Percentiles rank a stretch among this genome's conserved stretches.
These are phyloP conservation scores for Rhizoclosmatium globosum DNA, from an alignment of 192 early-diverging fungal genomes.

Conservation along the genomic window DNA sequence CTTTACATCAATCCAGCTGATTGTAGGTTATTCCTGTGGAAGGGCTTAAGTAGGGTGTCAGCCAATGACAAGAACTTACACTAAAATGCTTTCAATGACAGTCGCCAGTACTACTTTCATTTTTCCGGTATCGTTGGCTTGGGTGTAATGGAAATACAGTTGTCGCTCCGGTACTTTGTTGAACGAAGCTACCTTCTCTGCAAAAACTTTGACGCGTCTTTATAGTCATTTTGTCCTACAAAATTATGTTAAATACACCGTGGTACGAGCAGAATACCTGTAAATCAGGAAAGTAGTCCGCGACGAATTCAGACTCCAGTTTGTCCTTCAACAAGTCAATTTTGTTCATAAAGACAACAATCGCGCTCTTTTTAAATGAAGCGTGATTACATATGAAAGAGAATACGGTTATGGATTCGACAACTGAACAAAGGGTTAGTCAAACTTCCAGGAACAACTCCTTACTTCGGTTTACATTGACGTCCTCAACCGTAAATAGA, in stretches of 20 bases:
- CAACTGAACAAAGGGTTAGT: slow-evolving; percentile 60
- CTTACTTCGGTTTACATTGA: slow-evolving; percentile 18
- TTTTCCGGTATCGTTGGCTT: slow-evolving; percentile 67
- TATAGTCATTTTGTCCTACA: slow-evolving; percentile 52
- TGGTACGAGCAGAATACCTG: slow-evolving; percentile 32
- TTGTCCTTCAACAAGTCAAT: slow-evolving; percentile 89
- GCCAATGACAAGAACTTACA: background rate
- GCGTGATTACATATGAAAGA: slow-evolving; percentile 92
- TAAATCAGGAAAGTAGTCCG: slow-evolving; percentile 90
- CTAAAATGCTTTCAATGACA: slow-evolving; percentile 46
- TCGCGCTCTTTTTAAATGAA: slow-evolving; percentile 91
- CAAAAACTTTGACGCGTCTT: slow-evolving; percentile 53
- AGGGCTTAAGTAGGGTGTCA: no score
- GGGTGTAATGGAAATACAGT: slow-evolving; percentile 67
- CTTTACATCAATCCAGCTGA: slow-evolving; percentile 21
- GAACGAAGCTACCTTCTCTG: slow-evolving; percentile 50
- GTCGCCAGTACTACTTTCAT: slow-evolving; percentile 66
- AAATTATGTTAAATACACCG: background rate
- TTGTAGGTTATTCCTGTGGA: slow-evolving; percentile 18
- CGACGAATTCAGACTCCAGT: slow-evolving; percentile 76
- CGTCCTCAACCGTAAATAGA: slow-evolving; percentile 87
- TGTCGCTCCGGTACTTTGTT: slow-evolving; percentile 57
- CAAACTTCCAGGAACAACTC: slow-evolving; percentile 6
- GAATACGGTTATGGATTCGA: slow-evolving; percentile 89
- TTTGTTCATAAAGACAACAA: slow-evolving; percentile 95